Evolutionary conservation across 148 eudicot species (phyloP).

Genomic region (Chenopodium suecicum): DNA sequence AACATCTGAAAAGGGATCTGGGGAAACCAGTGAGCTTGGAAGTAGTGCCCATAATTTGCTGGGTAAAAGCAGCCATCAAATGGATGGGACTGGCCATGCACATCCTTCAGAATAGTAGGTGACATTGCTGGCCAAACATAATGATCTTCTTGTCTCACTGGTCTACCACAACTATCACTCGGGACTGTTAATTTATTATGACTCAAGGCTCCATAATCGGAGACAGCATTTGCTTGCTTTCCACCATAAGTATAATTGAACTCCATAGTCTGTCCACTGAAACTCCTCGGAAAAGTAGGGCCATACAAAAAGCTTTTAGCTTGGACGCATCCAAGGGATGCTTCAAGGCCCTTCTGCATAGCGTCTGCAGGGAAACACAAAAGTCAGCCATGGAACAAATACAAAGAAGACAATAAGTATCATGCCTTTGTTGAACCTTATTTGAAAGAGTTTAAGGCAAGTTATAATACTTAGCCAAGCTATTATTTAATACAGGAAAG

Average conservation of each 20-base stretch:
- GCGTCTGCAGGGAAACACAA: slow-evolving; percentile 41
- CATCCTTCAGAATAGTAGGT: slow-evolving; percentile 40
- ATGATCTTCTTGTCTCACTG: slow-evolving; percentile 38
- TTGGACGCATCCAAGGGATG: slow-evolving; percentile 56
- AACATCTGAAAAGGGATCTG: slow-evolving; percentile 48
- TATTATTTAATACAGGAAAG: neutral
- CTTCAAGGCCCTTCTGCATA: slow-evolving; percentile 61
- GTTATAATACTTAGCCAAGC: neutral
- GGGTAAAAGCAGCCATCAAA: slow-evolving; percentile 53
- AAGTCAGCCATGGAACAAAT: slow-evolving; percentile 14
- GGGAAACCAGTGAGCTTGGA: slow-evolving; percentile 41
- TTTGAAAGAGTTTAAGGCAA: neutral
- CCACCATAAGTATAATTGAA: slow-evolving; percentile 36
- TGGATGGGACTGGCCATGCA: slow-evolving; percentile 42
- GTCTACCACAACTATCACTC: slow-evolving; percentile 35
- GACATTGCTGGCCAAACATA: slow-evolving; percentile 43
- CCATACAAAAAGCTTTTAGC: slow-evolving; percentile 41
- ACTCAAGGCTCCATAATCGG: slow-evolving; percentile 37
- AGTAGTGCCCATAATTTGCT: slow-evolving; percentile 32
- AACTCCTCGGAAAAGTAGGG: slow-evolving; percentile 40
- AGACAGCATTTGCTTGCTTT: slow-evolving; percentile 34
- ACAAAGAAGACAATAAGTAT: neutral
- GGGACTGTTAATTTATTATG: slow-evolving; percentile 36
- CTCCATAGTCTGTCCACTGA: slow-evolving; percentile 44
- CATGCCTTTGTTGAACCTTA: neutral